Evolutionary conservation across 495 filamentous ascomycete genomes (phyloP).

Genomic region (Trichoderma gamsii): DNA sequence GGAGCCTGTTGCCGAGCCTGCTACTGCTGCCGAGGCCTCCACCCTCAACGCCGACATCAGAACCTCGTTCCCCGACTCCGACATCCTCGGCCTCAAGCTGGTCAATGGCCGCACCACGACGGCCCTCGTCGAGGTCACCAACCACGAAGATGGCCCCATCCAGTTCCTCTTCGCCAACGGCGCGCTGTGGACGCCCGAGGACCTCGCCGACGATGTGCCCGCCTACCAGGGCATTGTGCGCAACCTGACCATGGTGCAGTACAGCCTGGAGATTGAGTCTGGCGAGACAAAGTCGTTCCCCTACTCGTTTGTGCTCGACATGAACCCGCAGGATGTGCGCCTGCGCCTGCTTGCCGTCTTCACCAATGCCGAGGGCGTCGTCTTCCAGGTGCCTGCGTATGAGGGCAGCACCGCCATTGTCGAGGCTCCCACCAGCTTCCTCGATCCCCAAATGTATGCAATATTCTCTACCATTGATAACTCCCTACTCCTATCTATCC

Average conservation of each 20-base stretch:
- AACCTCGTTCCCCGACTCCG: conserved; percentile 77
- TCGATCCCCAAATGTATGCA: conserved; percentile 94
- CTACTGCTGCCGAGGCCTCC: background rate
- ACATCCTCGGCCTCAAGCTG: conserved; percentile 92
- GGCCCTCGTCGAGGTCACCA: conserved; percentile 73
- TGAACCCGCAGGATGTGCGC: conserved; percentile 85
- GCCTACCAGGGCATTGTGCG: conserved; percentile 55
- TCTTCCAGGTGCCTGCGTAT: conserved; percentile 74
- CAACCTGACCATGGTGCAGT: conserved; percentile 75
- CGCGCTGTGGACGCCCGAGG: conserved; percentile 55
- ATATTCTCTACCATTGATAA: conserved; percentile 11
- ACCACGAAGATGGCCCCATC: conserved; percentile 74
- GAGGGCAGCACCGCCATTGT: conserved; percentile 86
- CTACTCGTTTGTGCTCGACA: conserved; percentile 82
- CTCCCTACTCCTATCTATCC: background rate
- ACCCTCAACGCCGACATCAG: conserved; percentile 62
- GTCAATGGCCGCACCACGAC: conserved; percentile 87
- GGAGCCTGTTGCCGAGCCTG: background rate
- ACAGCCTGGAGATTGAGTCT: conserved; percentile 69
- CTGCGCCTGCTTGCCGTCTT: conserved; percentile 70
- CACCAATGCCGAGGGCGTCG: conserved; percentile 54
- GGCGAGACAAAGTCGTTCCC: conserved; percentile 69
- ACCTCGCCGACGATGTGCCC: conserved; percentile 44
- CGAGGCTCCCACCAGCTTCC: conserved; percentile 84
- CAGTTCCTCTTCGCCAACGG: conserved; percentile 73